Evolutionary conservation across 371 early-diverging fungal species (phyloP).

Genomic region (Syncephalis plumigaleata): DNA sequence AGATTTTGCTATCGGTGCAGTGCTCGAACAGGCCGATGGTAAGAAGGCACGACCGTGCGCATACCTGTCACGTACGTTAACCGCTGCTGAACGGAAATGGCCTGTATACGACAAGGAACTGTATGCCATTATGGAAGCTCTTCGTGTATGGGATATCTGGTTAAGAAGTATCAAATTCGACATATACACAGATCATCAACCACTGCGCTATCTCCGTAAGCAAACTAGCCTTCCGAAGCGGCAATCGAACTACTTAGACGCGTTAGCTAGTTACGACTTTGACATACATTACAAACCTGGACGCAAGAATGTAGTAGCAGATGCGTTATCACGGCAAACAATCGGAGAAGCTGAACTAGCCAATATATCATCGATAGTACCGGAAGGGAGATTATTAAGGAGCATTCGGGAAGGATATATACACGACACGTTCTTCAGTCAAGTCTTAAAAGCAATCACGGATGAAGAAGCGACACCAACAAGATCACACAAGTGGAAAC

Average conservation of each 20-base stretch:
- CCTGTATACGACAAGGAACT: slow-evolving; percentile 13
- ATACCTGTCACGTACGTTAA: slow-evolving; percentile 4
- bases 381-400: background rate
- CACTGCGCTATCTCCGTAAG: slow-evolving; percentile 5
- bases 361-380: background rate
- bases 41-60: background rate
- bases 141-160: slow-evolving; percentile 9
- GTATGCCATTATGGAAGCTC: slow-evolving; percentile 10
- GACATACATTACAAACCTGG: slow-evolving; percentile 12
- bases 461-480: background rate
- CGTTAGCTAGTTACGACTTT: slow-evolving; percentile 13
- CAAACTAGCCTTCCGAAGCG: slow-evolving; percentile 2
- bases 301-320: slow-evolving; percentile 11
- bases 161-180: slow-evolving; percentile 5
- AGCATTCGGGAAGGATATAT: slow-evolving; percentile 1
- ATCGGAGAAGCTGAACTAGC: slow-evolving; percentile 2
- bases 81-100: slow-evolving; percentile 10
- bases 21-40: slow-evolving; percentile 11
- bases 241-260: slow-evolving; percentile 10
- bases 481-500: background rate
- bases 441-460: background rate
- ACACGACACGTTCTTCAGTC: background rate
- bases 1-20: slow-evolving; percentile 11
- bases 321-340: slow-evolving; percentile 8
- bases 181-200: slow-evolving; percentile 11